Evolutionary conservation across 345 rosid species (phyloP).

Genomic region (Ricinus communis): DNA sequence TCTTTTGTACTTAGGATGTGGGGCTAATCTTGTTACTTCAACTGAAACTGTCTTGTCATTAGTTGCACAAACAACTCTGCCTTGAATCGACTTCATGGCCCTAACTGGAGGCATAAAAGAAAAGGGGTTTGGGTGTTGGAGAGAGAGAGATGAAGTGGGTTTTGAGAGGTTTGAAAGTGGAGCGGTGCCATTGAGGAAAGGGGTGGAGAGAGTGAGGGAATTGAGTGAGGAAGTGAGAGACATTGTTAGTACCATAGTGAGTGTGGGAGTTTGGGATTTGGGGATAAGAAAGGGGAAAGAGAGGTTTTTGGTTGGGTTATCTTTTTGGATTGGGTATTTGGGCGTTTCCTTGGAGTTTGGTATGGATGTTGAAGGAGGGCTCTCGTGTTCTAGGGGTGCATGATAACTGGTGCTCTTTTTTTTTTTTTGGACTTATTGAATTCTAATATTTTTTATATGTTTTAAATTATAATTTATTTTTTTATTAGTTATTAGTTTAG

Average conservation of each 20-base stretch:
- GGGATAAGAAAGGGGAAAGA: not conserved
- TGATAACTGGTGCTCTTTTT: not conserved
- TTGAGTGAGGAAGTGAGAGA: slow-evolving; percentile 41
- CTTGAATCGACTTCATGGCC: slow-evolving; percentile 75
- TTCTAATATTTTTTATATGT: no score
- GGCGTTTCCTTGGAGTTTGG: no score
- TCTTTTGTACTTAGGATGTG: slow-evolving; percentile 86
- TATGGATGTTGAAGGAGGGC: not conserved
- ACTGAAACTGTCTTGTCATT: slow-evolving; percentile 87
- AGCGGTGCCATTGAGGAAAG: slow-evolving; percentile 55
- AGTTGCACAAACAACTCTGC: slow-evolving; percentile 77
- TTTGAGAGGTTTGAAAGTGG: slow-evolving; percentile 47
- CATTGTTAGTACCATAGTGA: slow-evolving; percentile 3
- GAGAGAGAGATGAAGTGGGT: slow-evolving; percentile 32
- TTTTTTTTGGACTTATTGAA: no score
- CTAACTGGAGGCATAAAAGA: slow-evolving; percentile 46
- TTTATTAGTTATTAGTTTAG: no score
- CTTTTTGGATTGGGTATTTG: not conserved
- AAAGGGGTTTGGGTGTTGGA: slow-evolving; percentile 10
- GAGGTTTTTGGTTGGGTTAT: not conserved
- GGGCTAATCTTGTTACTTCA: slow-evolving; percentile 69
- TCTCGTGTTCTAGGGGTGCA: not conserved
- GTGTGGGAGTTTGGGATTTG: not conserved
- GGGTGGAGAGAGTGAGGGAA: slow-evolving; percentile 43
- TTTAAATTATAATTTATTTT: no score